phyloP scores from a whole-genome alignment of 2,329 filamentous ascomycete species.

The Dothidotthia symphoricarpi region DNA sequence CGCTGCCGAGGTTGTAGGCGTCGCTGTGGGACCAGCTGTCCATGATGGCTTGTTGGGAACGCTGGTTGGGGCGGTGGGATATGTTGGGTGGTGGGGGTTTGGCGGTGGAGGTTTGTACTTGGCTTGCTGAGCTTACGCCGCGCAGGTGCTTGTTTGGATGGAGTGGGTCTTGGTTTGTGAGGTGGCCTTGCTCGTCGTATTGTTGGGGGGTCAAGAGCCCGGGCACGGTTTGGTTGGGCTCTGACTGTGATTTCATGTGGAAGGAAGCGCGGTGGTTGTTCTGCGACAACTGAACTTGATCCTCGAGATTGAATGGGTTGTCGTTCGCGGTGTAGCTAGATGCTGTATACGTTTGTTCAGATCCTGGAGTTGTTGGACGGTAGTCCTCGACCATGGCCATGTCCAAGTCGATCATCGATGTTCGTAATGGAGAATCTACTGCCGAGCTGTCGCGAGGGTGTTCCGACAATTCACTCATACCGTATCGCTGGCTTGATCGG shows the following conservation, averaged over 20 bases:
- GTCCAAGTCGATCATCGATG: constrained; percentile 48
- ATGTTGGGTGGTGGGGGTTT: constrained; percentile 25
- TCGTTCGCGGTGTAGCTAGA: constrained; percentile 40
- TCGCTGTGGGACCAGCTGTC: constrained; percentile 37
- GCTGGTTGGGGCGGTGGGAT: constrained; percentile 23
- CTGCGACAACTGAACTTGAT: constrained; percentile 42
- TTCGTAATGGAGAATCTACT: constrained; percentile 36
- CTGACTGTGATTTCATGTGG: constrained; percentile 43
- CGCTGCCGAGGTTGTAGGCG: constrained; percentile 31
- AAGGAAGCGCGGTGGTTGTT: constrained; percentile 41
- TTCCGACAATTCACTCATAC: constrained; percentile 43
- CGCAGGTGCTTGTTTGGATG: constrained; percentile 34
- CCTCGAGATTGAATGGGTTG: constrained; percentile 53
- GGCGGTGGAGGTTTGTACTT: constrained; percentile 29
- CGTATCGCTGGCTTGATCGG: constrained; percentile 44
- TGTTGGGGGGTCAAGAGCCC: constrained; percentile 39
- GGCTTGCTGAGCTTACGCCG: constrained; percentile 37
- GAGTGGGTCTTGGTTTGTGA: constrained; percentile 29
- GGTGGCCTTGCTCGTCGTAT: constrained; percentile 38
- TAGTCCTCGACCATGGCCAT: constrained; percentile 43
- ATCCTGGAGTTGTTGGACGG: constrained; percentile 47
- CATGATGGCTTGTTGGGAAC: constrained; percentile 31
- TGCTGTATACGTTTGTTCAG: constrained; percentile 35
- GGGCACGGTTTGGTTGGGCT: constrained; percentile 40
- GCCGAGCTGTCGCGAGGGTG: constrained; percentile 36